Evolutionary conservation across 345 rosid species (phyloP).

Genomic region (Eucalyptus viminalis): DNA sequence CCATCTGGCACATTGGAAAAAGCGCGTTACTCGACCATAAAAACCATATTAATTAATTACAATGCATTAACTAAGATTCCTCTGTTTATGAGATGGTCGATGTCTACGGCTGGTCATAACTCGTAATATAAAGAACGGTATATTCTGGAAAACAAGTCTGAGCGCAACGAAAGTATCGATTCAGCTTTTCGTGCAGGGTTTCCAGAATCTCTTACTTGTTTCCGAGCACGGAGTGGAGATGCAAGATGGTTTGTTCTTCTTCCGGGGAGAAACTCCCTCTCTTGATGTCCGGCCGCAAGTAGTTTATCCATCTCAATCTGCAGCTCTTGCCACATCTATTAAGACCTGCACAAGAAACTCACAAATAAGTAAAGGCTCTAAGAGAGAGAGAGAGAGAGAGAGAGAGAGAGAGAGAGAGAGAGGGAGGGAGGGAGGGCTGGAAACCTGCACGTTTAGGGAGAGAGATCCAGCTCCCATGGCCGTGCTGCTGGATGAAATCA

Average conservation of each 20-base stretch:
- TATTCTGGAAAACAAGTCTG: not conserved
- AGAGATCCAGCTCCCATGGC: constrained; percentile 79
- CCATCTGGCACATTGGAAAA: constrained; percentile 30
- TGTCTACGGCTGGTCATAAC: not conserved
- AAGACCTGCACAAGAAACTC: not conserved
- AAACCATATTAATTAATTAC: not conserved
- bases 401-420: not conserved
- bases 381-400: not conserved
- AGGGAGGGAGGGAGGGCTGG: not conserved
- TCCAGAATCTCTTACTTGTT: constrained; percentile 40
- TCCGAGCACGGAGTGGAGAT: constrained; percentile 51
- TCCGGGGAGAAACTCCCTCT: constrained; percentile 59
- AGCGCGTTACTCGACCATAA: not conserved
- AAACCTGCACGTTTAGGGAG: constrained; percentile 81
- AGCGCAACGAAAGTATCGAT: not conserved
- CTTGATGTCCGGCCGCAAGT: constrained; percentile 70
- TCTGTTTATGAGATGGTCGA: not conserved
- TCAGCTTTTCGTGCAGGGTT: not conserved
- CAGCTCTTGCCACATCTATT: constrained; percentile 72
- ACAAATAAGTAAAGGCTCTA: not conserved
- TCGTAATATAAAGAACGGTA: not conserved
- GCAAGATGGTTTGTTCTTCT: constrained; percentile 59
- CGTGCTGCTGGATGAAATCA: constrained; percentile 61
- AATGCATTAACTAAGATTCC: not conserved
- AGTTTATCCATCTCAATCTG: constrained; percentile 68